Conservation (phyloP, 2,329 filamentous ascomycete genomes). For the Penicillium sp. region DNA sequence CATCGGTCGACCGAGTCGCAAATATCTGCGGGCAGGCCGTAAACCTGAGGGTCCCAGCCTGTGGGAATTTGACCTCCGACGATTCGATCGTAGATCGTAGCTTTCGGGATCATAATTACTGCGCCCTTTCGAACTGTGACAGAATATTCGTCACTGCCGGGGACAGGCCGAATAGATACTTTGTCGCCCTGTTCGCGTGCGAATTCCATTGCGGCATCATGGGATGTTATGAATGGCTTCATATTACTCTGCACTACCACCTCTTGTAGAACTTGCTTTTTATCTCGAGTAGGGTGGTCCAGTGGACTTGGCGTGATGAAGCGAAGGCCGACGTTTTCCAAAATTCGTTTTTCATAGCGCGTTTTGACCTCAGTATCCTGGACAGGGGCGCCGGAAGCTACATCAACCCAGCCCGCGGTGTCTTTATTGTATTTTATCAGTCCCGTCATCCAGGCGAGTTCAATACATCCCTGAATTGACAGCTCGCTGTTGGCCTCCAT, state of each 20-base stretch:
- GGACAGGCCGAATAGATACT: constrained; percentile 93
- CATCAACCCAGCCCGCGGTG: constrained; percentile 94
- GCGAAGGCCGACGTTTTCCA: constrained; percentile 95
- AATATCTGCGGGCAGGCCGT: constrained; percentile 95
- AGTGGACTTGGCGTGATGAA: constrained; percentile 97
- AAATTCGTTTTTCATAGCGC: constrained; percentile 94
- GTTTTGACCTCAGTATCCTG: constrained; percentile 96
- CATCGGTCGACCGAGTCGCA: constrained; percentile 96
- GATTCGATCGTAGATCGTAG: constrained; percentile 90
- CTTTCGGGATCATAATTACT: constrained; percentile 92
- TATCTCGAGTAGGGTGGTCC: constrained; percentile 88
- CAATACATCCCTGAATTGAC: constrained; percentile 93
- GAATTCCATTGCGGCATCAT: constrained; percentile 96
- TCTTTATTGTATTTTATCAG: constrained; percentile 96
- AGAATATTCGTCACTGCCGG: constrained; percentile 87
- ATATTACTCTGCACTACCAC: constrained; percentile 96
- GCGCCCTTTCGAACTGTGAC: constrained; percentile 95
- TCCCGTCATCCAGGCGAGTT: constrained; percentile 99
- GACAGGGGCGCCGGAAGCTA: constrained; percentile 88
- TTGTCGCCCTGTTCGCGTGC: constrained; percentile 95
- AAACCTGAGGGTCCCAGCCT: constrained; percentile 93
- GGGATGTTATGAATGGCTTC: constrained; percentile 92
- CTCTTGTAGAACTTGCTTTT: constrained; percentile 97
- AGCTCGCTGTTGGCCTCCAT: constrained; percentile 98
- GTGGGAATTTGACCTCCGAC: constrained; percentile 93